Percentiles rank a stretch among this genome's conserved stretches.
phyloP scores from a whole-genome alignment of 441 rosid genomes.

The Populus hybrid region DNA sequence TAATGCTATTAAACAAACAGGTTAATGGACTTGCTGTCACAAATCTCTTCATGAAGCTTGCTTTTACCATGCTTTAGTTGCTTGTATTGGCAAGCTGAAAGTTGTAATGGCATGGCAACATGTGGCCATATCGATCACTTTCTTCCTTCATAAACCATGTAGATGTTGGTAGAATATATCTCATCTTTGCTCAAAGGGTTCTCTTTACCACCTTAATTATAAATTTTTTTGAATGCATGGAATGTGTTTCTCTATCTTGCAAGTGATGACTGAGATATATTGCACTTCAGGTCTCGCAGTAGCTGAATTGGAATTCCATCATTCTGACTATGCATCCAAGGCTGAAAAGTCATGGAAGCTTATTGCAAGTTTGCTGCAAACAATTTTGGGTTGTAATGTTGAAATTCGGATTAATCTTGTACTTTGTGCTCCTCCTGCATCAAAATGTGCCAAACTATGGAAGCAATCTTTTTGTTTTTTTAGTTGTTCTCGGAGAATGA shows the following conservation, averaged over 20 bases:
- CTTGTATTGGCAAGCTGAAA: background rate
- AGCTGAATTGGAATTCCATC: conserved; percentile 70
- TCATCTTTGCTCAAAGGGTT: background rate
- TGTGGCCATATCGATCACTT: background rate
- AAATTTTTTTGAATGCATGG: background rate
- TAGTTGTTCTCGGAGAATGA: conserved; percentile 69
- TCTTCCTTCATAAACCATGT: background rate
- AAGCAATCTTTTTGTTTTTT: conserved; percentile 62
- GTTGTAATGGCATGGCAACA: background rate
- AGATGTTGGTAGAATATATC: background rate
- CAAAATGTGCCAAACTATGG: conserved; percentile 47
- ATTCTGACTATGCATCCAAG: conserved; percentile 50
- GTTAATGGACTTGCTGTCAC: background rate
- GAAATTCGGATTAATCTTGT: conserved; percentile 76
- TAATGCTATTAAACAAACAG: background rate
- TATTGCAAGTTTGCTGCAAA: conserved; percentile 82
- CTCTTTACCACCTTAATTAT: background rate
- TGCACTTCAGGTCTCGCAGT: conserved; percentile 61
- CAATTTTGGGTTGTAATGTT: conserved; percentile 73
- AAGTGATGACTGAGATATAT: conserved; percentile 9
- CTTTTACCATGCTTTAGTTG: background rate
- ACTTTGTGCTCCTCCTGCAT: conserved; percentile 42
- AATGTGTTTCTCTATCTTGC: background rate
- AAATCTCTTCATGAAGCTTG: background rate
- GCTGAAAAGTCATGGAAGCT: conserved; percentile 97